A percentile compares a stretch with the other conserved stretches of the same genome.
phyloP scores from a whole-genome alignment of 192 early-diverging fungal genomes.

The Jimgerdemannia lactiflua region DNA sequence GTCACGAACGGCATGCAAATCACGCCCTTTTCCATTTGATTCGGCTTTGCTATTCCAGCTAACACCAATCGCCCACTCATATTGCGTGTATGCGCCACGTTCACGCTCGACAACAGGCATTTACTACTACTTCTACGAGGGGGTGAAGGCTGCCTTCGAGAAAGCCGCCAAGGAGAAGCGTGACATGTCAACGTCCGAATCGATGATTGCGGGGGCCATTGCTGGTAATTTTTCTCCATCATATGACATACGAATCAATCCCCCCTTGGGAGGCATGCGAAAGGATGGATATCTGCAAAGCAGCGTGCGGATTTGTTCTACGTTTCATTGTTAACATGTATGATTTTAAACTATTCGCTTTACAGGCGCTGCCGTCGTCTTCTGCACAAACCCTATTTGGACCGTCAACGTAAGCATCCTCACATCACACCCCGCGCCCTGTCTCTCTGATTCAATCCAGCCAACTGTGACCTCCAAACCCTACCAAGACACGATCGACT shows the following conservation, averaged over 20 bases:
- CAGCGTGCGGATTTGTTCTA: too few relatives aligned
- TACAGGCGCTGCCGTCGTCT: slow-evolving; percentile 63
- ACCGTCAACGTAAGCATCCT: slow-evolving; percentile 78
- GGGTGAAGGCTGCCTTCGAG: slow-evolving; percentile 83
- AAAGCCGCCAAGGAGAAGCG: slow-evolving; percentile 37
- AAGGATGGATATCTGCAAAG: too few relatives aligned
- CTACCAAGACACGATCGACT: background rate
- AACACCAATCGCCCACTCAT: too few relatives aligned
- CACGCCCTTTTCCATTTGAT: background rate
- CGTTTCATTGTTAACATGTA: too few relatives aligned
- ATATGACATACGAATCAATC: slow-evolving; percentile 17
- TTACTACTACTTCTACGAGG: slow-evolving; percentile 89
- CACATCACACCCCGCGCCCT: too few relatives aligned
- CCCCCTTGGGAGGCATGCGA: slow-evolving; percentile 13
- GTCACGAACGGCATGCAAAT: slow-evolving; percentile 75
- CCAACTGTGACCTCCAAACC: too few relatives aligned
- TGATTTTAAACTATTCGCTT: too few relatives aligned
- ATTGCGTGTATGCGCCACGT: too few relatives aligned
- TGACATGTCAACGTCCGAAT: slow-evolving; percentile 81
- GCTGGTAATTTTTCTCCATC: slow-evolving; percentile 42
- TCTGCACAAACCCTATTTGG: slow-evolving; percentile 98
- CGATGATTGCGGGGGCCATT: slow-evolving; percentile 91
- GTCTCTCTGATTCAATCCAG: too few relatives aligned
- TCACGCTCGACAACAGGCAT: background rate
- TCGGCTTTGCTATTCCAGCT: too few relatives aligned